phyloP scores from a whole-genome alignment of 2,329 filamentous ascomycete genomes.

The Bipolaris victoriae region DNA sequence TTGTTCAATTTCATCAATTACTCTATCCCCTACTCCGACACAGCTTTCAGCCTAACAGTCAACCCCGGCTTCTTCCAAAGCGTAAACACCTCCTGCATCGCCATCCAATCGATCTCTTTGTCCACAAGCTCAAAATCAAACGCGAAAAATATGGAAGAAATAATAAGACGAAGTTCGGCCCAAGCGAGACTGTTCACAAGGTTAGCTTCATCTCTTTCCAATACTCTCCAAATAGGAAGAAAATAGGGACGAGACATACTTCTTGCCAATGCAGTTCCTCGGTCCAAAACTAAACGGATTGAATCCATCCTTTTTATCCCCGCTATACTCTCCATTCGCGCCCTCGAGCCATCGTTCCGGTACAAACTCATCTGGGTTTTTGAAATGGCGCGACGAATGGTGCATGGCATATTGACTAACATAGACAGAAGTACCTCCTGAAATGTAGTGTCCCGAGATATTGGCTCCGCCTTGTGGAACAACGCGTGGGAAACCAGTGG shows the following conservation, averaged over 20 bases:
- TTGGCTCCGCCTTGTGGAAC: conserved; percentile 32
- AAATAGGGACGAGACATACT: conserved; percentile 31
- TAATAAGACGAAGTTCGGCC: conserved; percentile 38
- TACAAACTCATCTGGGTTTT: conserved; percentile 31
- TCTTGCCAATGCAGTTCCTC: conserved; percentile 40
- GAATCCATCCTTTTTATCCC: conserved; percentile 42
- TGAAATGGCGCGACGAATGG: conserved; percentile 38
- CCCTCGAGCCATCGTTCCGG: conserved; percentile 49
- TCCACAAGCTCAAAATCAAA: conserved; percentile 35
- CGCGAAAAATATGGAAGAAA: conserved; percentile 32
- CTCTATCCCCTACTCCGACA: conserved; percentile 12
- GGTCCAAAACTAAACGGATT: conserved; percentile 40
- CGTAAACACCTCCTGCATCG: conserved; percentile 35
- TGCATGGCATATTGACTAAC: conserved; percentile 42
- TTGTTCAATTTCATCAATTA: neutral
- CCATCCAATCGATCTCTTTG: conserved; percentile 48
- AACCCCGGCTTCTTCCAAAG: conserved; percentile 45
- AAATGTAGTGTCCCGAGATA: conserved; percentile 37
- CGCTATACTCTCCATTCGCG: conserved; percentile 34
- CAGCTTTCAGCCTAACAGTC: conserved; percentile 34
- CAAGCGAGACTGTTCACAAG: conserved; percentile 21
- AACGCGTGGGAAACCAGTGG: conserved; percentile 38
- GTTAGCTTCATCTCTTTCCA: too few species aligned
- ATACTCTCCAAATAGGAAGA: neutral
- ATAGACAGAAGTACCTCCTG: conserved; percentile 34